phyloP scores from a whole-genome alignment of 2,329 filamentous ascomycete species.

The Paraphoma chrysanthemicola region DNA sequence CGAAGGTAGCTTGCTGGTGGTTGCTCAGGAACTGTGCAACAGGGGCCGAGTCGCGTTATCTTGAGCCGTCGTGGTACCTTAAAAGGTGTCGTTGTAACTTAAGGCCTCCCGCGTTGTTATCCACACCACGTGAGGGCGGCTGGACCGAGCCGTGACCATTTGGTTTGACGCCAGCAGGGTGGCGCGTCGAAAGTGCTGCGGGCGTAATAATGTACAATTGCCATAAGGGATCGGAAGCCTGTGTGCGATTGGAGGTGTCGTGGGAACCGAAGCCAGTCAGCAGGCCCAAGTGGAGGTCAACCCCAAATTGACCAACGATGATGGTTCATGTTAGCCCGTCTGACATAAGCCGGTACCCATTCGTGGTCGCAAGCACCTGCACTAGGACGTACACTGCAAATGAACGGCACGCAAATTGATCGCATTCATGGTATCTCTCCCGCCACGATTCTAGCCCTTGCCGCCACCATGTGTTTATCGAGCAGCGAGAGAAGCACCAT shows the following conservation, averaged over 20 bases:
- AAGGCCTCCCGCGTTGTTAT: background rate
- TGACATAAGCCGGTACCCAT: background rate
- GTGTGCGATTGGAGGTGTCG: no score
- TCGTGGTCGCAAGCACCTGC: background rate
- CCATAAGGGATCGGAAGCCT: no score
- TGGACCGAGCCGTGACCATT: no score
- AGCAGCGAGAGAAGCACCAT: conserved; percentile 37
- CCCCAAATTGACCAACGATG: background rate
- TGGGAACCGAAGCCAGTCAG: no score
- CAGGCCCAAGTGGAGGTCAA: no score
- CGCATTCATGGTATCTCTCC: conserved; percentile 26
- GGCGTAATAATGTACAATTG: no score
- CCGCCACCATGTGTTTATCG: conserved; percentile 30
- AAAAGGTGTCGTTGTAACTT: background rate
- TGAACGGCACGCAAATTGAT: conserved; percentile 1
- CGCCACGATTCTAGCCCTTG: conserved; percentile 26
- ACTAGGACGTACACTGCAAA: no score
- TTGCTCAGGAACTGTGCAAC: background rate
- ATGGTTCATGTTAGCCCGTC: conserved; percentile 1
- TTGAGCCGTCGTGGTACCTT: background rate
- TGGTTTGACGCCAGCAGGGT: no score
- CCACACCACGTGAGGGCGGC: no score
- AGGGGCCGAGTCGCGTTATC: conserved; percentile 6
- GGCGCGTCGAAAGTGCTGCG: no score
- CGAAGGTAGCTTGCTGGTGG: background rate